Evolutionary conservation across 1,284 basidiomycete species (phyloP), one percentile per base, ranked within the genome.

Genomic region (Cryptococcus sp.): DNA sequence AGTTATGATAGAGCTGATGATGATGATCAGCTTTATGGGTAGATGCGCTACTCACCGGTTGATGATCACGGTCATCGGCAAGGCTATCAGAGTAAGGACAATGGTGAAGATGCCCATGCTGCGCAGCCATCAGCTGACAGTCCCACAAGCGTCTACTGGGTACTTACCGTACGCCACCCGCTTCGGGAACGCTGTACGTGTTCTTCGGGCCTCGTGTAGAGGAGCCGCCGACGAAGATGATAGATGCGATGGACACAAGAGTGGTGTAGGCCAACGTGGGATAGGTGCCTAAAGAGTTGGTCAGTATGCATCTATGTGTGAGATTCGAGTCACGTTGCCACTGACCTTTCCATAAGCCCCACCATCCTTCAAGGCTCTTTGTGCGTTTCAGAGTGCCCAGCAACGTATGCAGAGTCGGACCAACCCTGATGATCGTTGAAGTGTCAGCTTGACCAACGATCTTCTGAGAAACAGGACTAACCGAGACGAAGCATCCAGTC

Each of bases 321-420:
- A 35, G 22, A 35, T 3, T 22, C 17, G 23, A 17, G 25, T 17
- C 7, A 27, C 13, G 38, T 42, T 7, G 51, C 13, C 10, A 80
- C 88, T 54, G 72, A 90, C 91, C 91, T 77, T 93, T 94, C 82
- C 89, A 93, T 44, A 93, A 75, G 19, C 91, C 91, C 53, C 82
- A 75, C 83, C 83, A 87, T 22, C 91, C 89, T 86, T 94, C 92
- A 16, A 93, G 82, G 56, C 82, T 83, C 72, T 88, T 87, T 1
- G 90, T 89, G 47, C 91, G 84, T 59, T 70, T 74, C 65, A 91
- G 74, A 85, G 93, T 93, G 16, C 80, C 73, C 38, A 74, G 53
- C 7, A 80, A 57, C 5, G 72, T 74, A 13, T 68, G 71, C 17
- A 81, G 68, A 5, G 74, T 77, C 1, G 79, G 79, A n/a, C 80